Evolutionary conservation across 2,329 filamentous ascomycete genomes (phyloP), one percentile per base, ranked within the genome.

Genomic region (Sporothrix inflata): DNA sequence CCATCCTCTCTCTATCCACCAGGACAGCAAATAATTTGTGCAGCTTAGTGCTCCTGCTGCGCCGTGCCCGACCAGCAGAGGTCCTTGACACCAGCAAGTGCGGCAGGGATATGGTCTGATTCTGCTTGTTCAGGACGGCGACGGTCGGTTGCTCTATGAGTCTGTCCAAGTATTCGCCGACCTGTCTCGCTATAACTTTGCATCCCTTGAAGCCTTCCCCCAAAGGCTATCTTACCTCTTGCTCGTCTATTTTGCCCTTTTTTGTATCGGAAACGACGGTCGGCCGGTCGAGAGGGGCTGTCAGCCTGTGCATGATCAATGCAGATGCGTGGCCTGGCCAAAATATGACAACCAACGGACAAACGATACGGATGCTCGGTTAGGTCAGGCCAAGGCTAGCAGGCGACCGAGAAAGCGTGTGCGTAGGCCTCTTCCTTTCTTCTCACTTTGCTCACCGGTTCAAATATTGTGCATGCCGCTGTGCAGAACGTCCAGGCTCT

Each of bases 381-480:
- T 6, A 21, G 21, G 12, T 21, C 47, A 51, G 47, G 19, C 47
- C 47, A 51, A 51, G 47, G 47, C 19, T 51, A 19, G 47, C 19
- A 27, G 21, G 0, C n/a, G 14, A n/a, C 38, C 38, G 42, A 49
- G 24, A 30, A 34, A 2, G 9, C 16, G 63, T n/a, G 42, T 34
- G 63, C 16, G 42, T 49, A 12, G 42, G 63, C 40, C n/a, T 38
- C 21, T 38, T 38, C 27, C 16, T 51, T 8, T 6, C 24, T 19
- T 38, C 9, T 12, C 19, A 4, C 9, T 38, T 24, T 27, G 3
- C 19, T 40, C 45, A 66, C 63, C 42, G 42, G 63, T 66, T 42
- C 24, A 66, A 49, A 66, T 63, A n/a, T 60, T 60, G 16, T 60
- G 55, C 55, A n/a, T 60, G 47, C 51, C 51, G 51, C 24, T 55